phyloP scores from a whole-genome alignment of 2,329 filamentous ascomycete genomes.

The Akanthomyces uredinophilus region DNA sequence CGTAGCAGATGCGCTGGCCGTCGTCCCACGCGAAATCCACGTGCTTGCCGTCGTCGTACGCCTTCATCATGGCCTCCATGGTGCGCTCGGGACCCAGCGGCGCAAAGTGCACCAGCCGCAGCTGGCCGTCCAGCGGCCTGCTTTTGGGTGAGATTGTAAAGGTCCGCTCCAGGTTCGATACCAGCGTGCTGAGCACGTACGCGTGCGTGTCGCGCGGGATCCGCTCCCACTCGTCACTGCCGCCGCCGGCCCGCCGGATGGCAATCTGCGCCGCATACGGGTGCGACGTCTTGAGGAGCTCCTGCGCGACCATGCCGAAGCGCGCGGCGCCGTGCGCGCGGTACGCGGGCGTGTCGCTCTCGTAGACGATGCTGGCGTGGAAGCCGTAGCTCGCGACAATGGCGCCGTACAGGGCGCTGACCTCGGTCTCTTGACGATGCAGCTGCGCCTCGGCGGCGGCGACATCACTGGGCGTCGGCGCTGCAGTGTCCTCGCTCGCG shows the following conservation, averaged over 20 bases:
- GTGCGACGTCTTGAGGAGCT: conserved; percentile 58
- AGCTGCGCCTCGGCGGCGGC: conserved; percentile 16
- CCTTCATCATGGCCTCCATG: conserved; percentile 70
- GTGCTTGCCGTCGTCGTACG: conserved; percentile 54
- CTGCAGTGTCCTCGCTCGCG: conserved; percentile 16
- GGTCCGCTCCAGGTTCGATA: conserved; percentile 74
- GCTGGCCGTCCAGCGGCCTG: conserved; percentile 61
- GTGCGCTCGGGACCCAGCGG: conserved; percentile 58
- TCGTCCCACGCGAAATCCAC: conserved; percentile 43
- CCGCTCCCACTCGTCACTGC: conserved; percentile 13
- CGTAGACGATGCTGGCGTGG: conserved; percentile 81
- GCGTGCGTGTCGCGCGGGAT: conserved; percentile 51
- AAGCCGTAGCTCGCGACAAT: conserved; percentile 89
- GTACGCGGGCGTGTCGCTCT: conserved; percentile 81
- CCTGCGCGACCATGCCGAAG: conserved; percentile 78
- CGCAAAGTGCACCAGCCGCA: conserved; percentile 73
- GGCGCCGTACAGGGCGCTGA: conserved; percentile 57
- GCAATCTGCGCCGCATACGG: conserved; percentile 43
- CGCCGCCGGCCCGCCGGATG: conserved; percentile 22
- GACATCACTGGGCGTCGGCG: background rate
- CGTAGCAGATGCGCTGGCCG: conserved; percentile 63
- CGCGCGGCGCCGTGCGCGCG: conserved; percentile 70
- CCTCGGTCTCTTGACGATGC: conserved; percentile 27
- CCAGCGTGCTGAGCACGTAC: conserved; percentile 71
- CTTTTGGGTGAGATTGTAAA: conserved; percentile 78